phyloP scores from a whole-genome alignment of 2,329 filamentous ascomycete species.

The Colletotrichum phormii region DNA sequence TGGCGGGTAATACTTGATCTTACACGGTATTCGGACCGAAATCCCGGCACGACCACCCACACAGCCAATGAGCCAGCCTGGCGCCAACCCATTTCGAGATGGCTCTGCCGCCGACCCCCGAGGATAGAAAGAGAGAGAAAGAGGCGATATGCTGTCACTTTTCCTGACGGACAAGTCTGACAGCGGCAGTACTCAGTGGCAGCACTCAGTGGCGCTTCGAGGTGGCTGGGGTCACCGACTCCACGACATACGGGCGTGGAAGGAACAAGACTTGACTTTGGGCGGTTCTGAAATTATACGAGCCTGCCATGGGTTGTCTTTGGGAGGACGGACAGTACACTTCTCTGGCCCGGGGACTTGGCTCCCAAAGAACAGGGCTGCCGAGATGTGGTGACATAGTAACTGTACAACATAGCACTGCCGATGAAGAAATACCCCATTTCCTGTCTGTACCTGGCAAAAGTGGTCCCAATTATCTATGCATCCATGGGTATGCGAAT shows the following conservation, averaged over 20 bases:
- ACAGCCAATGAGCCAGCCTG: constrained; percentile 20
- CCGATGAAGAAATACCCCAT: constrained; percentile 17
- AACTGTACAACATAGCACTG: constrained; percentile 16
- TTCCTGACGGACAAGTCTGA: not conserved
- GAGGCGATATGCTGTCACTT: constrained; percentile 11
- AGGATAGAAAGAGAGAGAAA: not conserved
- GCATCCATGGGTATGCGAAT: not conserved
- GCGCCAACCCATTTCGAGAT: constrained; percentile 32
- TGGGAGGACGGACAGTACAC: not conserved
- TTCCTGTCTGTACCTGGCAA: not conserved
- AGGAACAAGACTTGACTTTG: not conserved
- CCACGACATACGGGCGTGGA: not conserved
- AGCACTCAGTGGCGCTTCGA: no score
- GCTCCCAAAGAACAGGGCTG: not conserved
- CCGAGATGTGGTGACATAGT: not conserved
- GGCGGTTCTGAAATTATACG: not conserved
- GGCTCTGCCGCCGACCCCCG: constrained; percentile 20
- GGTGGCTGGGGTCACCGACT: no score
- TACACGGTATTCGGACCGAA: constrained; percentile 34
- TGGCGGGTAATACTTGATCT: constrained; percentile 36
- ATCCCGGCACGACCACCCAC: constrained; percentile 15
- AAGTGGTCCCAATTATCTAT: not conserved
- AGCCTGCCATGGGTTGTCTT: not conserved
- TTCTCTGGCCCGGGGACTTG: not conserved
- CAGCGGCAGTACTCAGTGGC: not conserved